Percentiles rank a stretch among this genome's conserved stretches.
Evolutionary conservation across 768 basidiomycete genomes (phyloP).

Genomic region (Kwoniella heveanensis): DNA sequence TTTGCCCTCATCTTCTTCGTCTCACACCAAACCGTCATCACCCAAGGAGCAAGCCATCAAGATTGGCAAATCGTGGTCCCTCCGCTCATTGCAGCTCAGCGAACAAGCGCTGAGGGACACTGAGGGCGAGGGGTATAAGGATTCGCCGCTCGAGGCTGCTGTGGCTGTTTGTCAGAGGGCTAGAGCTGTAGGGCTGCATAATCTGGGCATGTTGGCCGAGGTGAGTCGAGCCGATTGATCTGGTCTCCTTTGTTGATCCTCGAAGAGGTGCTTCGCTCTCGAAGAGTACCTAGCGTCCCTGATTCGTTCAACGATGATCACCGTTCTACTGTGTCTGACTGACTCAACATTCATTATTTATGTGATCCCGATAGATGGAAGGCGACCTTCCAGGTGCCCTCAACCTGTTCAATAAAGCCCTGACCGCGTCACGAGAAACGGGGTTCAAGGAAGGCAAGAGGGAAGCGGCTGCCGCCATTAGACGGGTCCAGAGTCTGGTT

Average conservation of each 20-base stretch:
- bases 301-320: no score
- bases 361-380: slow-evolving; percentile 39
- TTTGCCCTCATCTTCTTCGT: not conserved
- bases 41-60: slow-evolving; percentile 36
- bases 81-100: slow-evolving; percentile 43
- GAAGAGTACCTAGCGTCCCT: no score
- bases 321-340: no score
- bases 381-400: slow-evolving; percentile 37
- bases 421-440: slow-evolving; percentile 31
- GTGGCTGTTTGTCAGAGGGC: slow-evolving; percentile 42
- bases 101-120: slow-evolving; percentile 36
- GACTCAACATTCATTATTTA: not conserved
- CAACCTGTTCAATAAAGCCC: slow-evolving; percentile 35
- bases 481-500: slow-evolving; percentile 25
- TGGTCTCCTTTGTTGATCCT: no score
- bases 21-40: not conserved
- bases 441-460: slow-evolving; percentile 50
- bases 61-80: slow-evolving; percentile 48
- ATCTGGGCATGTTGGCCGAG: slow-evolving; percentile 53
- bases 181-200: slow-evolving; percentile 43
- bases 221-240: slow-evolving; percentile 36
- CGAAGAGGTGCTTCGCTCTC: no score
- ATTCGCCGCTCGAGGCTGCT: slow-evolving; percentile 17
- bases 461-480: slow-evolving; percentile 47
- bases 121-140: slow-evolving; percentile 4